Base-by-base conservation (phyloP, 306 rosid species). In the Castanea mollissima region DNA sequence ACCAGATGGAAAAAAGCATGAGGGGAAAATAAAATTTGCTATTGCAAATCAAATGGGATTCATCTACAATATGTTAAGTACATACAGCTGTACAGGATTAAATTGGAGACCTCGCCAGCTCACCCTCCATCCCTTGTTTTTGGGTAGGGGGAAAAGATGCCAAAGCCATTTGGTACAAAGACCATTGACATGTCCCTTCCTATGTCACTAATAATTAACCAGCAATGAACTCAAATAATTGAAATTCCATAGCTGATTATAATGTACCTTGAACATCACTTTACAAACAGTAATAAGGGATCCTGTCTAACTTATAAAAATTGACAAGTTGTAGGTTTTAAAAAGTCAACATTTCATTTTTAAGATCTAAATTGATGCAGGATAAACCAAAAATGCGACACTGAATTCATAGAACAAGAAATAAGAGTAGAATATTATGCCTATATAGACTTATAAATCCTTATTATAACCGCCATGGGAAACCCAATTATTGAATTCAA, bases 11-110 rank as follows among this genome's bases (percentile, higher is more conserved):
- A 18, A 27, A 19, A 52, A 16, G 31, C 16, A 46, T 27, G 52
- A 74, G 31, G 21, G 56, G 46, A 55, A 71, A 58, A 71, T 62
- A 55, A 31, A 16, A 64, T 32, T 31, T 64, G 13, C 21, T 32
- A 18, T 31, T 31, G 46, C 44, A 31, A 80, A 81, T 75, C 57
- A 64, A 81, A 23, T 62, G 71, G 52, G n/a, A 58, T 55, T 31
- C 77, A 76, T 76, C 76, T 65, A 64, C 44, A 18, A n/a, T 27
- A 64, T 31, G 18, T 64, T 29, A 14, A 9, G 3, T 31, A 16
- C 18, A 20, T 6, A 21, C 12, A 31, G 70, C 23, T 27, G 46
- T 32, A 64, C n/a, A 32, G 20, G 20, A 32, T 64, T 31, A 63
- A 6, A 63, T 19, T 19, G 19, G 16, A 14, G 38, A 63, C 69